These are phyloP conservation scores for Ramularia collo-cygni DNA, from an alignment of 2,329 filamentous ascomycete species.

Conservation along the genomic window DNA sequence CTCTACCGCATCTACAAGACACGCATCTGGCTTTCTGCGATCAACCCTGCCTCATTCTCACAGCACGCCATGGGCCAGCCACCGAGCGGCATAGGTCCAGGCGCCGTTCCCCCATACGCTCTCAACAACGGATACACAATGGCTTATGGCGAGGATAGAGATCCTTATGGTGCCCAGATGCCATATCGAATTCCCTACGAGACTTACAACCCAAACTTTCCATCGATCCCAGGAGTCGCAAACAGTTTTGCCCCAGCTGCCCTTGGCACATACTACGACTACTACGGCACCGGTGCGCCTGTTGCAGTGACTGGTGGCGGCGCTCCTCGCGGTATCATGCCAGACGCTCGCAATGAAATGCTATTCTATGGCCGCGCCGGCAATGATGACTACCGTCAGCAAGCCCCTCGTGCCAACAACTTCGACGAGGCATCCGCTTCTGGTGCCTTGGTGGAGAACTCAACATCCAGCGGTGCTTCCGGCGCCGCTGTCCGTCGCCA, in stretches of 20 bases:
- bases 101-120: slow-evolving; percentile 25
- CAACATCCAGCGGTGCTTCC: neutral
- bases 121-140: slow-evolving; percentile 27
- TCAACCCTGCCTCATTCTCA: slow-evolving; percentile 87
- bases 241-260: neutral
- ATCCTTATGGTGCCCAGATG: slow-evolving; percentile 29
- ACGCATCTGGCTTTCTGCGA: slow-evolving; percentile 98
- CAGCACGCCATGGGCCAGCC: slow-evolving; percentile 30
- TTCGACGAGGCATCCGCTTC: too few species aligned
- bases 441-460: neutral
- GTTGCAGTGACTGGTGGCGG: neutral
- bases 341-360: slow-evolving; percentile 17
- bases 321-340: slow-evolving; percentile 1
- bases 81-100: slow-evolving; percentile 32
- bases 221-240: slow-evolving; percentile 48
- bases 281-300: neutral
- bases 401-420: neutral
- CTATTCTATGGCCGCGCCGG: slow-evolving; percentile 15
- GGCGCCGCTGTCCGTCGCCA: neutral
- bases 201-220: slow-evolving; percentile 30
- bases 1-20: slow-evolving; percentile 99
- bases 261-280: neutral
- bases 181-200: slow-evolving; percentile 28
- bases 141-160: slow-evolving; percentile 28
- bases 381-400: slow-evolving; percentile 6